These are phyloP conservation scores for Schizophyllum amplum DNA, from an alignment of 1,284 basidiomycete genomes.

Conservation along the genomic window DNA sequence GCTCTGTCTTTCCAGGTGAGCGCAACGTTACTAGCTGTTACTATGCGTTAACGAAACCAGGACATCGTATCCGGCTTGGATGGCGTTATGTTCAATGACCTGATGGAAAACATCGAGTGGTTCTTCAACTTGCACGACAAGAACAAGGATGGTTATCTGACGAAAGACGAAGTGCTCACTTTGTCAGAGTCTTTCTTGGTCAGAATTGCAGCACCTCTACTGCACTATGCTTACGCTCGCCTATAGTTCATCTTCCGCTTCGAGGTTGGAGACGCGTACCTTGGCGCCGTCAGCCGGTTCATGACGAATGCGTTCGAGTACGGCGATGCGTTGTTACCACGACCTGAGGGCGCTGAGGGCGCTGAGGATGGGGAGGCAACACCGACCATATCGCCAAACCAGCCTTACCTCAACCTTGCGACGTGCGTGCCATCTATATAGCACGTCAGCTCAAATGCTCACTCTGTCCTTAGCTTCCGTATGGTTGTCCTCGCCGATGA, in stretches of 20 bases:
- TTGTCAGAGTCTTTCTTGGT: slow-evolving; percentile 92
- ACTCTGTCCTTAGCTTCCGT: slow-evolving; percentile 62
- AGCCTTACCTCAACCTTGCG: slow-evolving; percentile 81
- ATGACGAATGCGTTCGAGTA: slow-evolving; percentile 98
- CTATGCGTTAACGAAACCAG: slow-evolving; percentile 31
- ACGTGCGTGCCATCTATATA: slow-evolving; percentile 39
- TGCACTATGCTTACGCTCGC: slow-evolving; percentile 1
- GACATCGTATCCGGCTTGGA: slow-evolving; percentile 88
- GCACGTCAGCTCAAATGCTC: slow-evolving; percentile 3
- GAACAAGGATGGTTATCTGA: slow-evolving; percentile 89
- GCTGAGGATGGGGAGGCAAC: slow-evolving; percentile 33
- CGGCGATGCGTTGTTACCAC: slow-evolving; percentile 75
- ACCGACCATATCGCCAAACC: slow-evolving; percentile 55
- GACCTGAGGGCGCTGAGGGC: slow-evolving; percentile 31
- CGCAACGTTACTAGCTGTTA: neutral
- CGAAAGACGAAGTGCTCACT: slow-evolving; percentile 94
- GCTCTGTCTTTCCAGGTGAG: slow-evolving; percentile 79
- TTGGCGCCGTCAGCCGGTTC: slow-evolving; percentile 92
- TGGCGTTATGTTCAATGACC: slow-evolving; percentile 89
- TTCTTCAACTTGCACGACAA: slow-evolving; percentile 97
- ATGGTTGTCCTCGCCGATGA: slow-evolving; percentile 97
- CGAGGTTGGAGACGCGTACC: slow-evolving; percentile 94
- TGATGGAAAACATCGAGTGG: slow-evolving; percentile 99
- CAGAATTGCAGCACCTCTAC: slow-evolving; percentile 20
- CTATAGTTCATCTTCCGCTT: slow-evolving; percentile 93